phyloP scores from a whole-genome alignment of 169 alveolate genomes.

The Eimeria sp. region DNA sequence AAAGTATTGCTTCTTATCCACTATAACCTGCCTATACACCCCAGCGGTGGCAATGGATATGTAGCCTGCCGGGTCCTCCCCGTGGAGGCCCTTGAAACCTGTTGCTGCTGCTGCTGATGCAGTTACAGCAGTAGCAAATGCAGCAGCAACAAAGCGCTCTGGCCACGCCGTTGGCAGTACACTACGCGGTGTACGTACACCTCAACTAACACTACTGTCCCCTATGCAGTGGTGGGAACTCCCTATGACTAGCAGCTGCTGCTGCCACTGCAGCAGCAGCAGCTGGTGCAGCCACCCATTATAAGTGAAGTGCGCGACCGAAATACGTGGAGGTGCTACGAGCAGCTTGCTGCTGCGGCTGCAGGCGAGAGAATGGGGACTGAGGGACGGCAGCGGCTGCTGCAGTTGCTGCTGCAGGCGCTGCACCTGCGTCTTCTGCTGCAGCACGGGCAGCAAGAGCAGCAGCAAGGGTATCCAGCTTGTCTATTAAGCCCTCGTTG shows the following conservation, averaged over 20 bases:
- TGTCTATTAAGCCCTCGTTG: neutral
- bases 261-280: neutral
- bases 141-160: neutral
- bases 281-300: neutral
- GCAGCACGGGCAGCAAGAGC: conserved; percentile 72
- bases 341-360: neutral
- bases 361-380: neutral
- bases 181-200: conserved; percentile 2
- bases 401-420: neutral
- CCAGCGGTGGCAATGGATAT: neutral
- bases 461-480: conserved; percentile 42
- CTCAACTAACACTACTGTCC: neutral
- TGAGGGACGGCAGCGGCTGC: neutral
- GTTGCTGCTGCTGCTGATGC: neutral
- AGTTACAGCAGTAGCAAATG: neutral
- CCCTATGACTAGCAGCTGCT: neutral
- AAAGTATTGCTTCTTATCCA: too few species aligned
- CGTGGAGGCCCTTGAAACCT: neutral
- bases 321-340: neutral
- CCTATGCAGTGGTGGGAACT: neutral
- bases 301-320: neutral
- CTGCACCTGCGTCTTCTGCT: conserved; percentile 13
- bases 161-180: neutral
- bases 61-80: too few species aligned
- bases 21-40: neutral